These are phyloP conservation scores for Cladobotryum mycophilum DNA, from an alignment of 2,329 filamentous ascomycete genomes.

Conservation along the genomic window DNA sequence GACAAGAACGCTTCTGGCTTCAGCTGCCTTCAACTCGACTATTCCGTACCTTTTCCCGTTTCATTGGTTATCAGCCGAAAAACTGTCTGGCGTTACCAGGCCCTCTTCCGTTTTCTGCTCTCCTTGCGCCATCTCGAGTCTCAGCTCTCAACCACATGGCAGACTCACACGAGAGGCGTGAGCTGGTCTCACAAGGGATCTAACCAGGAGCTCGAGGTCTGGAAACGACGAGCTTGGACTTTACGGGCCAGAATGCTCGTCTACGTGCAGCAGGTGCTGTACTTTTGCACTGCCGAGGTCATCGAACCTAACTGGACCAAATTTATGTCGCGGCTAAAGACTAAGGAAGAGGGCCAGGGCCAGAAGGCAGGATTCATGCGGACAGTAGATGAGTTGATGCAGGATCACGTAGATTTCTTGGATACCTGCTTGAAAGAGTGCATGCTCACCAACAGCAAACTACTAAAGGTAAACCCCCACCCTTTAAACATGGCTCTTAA, in stretches of 20 bases:
- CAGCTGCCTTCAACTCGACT: constrained; percentile 89
- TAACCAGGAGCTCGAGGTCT: constrained; percentile 69
- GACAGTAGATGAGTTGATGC: constrained; percentile 97
- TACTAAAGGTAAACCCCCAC: constrained; percentile 63
- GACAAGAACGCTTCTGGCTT: constrained; percentile 87
- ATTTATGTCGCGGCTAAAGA: constrained; percentile 80
- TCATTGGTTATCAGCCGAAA: constrained; percentile 94
- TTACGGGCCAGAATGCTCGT: constrained; percentile 90
- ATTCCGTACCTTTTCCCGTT: constrained; percentile 87
- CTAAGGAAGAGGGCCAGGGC: constrained; percentile 38
- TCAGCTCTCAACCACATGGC: constrained; percentile 81
- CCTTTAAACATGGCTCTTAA: not conserved
- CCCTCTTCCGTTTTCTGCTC: constrained; percentile 88
- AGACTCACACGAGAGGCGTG: constrained; percentile 73
- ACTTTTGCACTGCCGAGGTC: constrained; percentile 95
- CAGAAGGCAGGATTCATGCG: constrained; percentile 38
- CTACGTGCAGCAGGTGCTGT: constrained; percentile 92
- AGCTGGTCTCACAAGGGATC: constrained; percentile 79
- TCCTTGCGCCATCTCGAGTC: constrained; percentile 86
- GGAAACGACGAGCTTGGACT: constrained; percentile 91
- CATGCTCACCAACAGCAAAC: constrained; percentile 95
- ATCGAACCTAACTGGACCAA: constrained; percentile 97
- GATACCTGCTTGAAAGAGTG: constrained; percentile 98
- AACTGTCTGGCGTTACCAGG: constrained; percentile 93
- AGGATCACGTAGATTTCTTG: constrained; percentile 96